Evolutionary conservation across 495 filamentous ascomycete species (phyloP), one percentile per base, ranked within the genome.

Genomic region (Ramalina intermedia): DNA sequence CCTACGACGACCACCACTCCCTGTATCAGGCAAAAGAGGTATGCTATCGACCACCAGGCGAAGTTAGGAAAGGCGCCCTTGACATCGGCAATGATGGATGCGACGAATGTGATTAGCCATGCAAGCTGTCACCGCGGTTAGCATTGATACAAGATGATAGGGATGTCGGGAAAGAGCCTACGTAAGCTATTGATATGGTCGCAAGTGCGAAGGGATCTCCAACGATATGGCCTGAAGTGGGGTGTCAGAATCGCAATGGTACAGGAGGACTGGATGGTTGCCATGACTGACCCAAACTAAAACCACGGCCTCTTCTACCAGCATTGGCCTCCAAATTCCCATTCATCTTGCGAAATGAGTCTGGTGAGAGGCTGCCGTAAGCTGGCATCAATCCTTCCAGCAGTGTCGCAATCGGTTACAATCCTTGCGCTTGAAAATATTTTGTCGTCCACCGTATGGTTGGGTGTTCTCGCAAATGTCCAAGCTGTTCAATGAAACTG

Each of bases 131-230:
- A 21, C 12, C 17, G 29, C 2, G 36, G 29, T 41, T 37, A 48
- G 51, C 55, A 54, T 46, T 37, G 33, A 6, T 16, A 39, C 17
- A 11, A 41, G 14, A 21, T n/a, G 20, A 43, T 12, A 5, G 42
- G 35, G 36, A 24, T 27, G 16, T 20, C 33, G 36, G 6, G 27
- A 14, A 17, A 18, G 21, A 17, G 75, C 87, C 64, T 77, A 95
- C 89, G 53, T 84, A 72, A 49, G 88, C 79, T 65, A 99, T 95
- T 24, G 87, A 94, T 37, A 91, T 76, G 14, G 91, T 99, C 38
- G 88, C 87, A 37, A 96, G 76, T 44, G 91, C 89, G 68, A 99
- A 96, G 2, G 93, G 93, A 68, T 96, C 90, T 56, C 91, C 91
- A 43, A 96, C 70, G 47, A 96, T 85, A 64, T 95, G 57, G 13